These are phyloP conservation scores for Graphiopsis chlorocephala DNA, from an alignment of 2,329 filamentous ascomycete species.

Conservation along the genomic window DNA sequence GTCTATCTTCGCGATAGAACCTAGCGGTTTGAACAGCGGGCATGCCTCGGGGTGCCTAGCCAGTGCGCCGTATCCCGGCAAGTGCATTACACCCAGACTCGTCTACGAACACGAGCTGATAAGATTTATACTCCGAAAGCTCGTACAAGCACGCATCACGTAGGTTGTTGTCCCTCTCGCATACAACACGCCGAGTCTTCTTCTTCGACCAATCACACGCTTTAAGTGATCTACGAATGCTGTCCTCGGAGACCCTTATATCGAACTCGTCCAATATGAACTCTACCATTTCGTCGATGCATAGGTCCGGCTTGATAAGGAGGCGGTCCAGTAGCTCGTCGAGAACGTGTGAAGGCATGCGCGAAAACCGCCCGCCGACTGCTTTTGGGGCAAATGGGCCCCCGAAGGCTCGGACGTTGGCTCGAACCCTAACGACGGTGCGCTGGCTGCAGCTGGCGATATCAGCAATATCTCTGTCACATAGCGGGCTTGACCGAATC, in stretches of 20 bases:
- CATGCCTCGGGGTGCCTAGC: slow-evolving; percentile 8
- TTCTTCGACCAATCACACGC: background rate
- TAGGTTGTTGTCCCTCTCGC: background rate
- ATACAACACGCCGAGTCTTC: background rate
- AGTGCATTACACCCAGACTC: slow-evolving; percentile 11
- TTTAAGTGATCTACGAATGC: background rate
- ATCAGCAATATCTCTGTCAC: background rate
- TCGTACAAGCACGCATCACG: slow-evolving; percentile 9
- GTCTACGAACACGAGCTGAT: slow-evolving; percentile 14
- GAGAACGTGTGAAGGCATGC: background rate
- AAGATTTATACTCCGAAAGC: slow-evolving; percentile 4
- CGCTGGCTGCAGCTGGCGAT: background rate
- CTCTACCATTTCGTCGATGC: slow-evolving; percentile 1
- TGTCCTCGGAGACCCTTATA: background rate
- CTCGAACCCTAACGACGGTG: slow-evolving; percentile 4
- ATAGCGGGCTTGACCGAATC: slow-evolving; percentile 4
- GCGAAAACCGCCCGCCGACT: background rate
- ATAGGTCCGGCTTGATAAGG: background rate
- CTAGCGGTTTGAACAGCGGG: slow-evolving; percentile 11
- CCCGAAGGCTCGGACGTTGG: background rate
- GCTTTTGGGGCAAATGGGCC: background rate
- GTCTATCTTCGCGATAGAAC: slow-evolving; percentile 14
- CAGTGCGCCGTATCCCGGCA: slow-evolving; percentile 7
- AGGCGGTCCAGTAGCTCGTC: background rate
- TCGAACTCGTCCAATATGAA: background rate